Evolutionary conservation across 208 protist species (phyloP), one percentile per base, ranked within the genome.

Genomic region (Herpetomonas samuelpessoai): DNA sequence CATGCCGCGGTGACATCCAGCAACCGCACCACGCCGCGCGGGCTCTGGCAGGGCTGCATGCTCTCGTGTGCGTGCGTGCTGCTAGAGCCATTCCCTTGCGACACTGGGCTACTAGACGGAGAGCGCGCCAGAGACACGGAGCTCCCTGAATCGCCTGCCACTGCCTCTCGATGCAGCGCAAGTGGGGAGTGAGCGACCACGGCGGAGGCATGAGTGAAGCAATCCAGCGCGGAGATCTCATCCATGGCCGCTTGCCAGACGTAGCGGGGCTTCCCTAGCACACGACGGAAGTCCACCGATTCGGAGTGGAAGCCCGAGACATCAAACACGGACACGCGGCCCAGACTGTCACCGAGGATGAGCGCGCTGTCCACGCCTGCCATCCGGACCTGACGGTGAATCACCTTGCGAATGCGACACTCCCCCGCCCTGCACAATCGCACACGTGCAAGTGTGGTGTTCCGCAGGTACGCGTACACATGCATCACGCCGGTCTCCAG

Each of bases 401-500:
- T 22, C 12, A 65, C 71, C 7, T 66, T 66, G 12, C 59, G 54
- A n/a, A 89, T 53, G 26, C 63, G 63, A 57, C 75, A 76, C 53
- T 70, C 73, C 65, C 82, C 63, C n/a, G 70, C 71, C 1, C 39
- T 54, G n/a, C 62, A 41, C 24, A 89, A 46, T 4, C 71, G 68
- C 28, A 79, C 31, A 22, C 83, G 84, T 18, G 62, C 64, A 1
- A 91, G 35, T 19, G 78, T 72, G 35, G 58, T 47, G 30, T 76
- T 68, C 35, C 70, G 56, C 6, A 86, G 62, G 55, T 83, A 88
- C n/a, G 83, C 79, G 63, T 91, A 94, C 14, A 91, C 63, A 61
- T 76, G 77, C 38, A 94, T 49, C 21, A 86, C 56, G 12, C 88
- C 88, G 10, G 68, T 88, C 47, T 91, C 83, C 29, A 88, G 60